Evolutionary conservation across 192 early-diverging fungal genomes (phyloP).

Genomic region (Thamnidium elegans): DNA sequence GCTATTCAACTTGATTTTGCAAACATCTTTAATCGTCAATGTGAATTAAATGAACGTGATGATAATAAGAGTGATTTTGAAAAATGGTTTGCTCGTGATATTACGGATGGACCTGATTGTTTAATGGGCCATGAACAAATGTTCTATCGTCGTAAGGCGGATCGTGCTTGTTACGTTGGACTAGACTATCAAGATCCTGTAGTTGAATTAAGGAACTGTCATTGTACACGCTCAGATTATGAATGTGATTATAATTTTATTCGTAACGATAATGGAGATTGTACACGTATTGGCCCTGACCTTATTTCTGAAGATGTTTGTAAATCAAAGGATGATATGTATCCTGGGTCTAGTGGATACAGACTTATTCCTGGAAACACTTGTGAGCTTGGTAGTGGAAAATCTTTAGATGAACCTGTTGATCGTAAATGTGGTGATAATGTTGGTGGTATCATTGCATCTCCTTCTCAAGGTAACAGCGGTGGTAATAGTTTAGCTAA

Average conservation of each 20-base stretch:
- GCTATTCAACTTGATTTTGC: slow-evolving; percentile 75
- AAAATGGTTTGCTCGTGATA: slow-evolving; percentile 62
- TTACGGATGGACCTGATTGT: slow-evolving; percentile 63
- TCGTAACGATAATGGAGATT: slow-evolving; percentile 45
- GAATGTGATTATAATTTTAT: slow-evolving; percentile 92
- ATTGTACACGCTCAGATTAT: slow-evolving; percentile 80
- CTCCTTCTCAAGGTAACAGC: slow-evolving; percentile 21
- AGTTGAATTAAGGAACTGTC: slow-evolving; percentile 60
- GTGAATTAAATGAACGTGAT: slow-evolving; percentile 59
- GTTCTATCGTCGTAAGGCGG: slow-evolving; percentile 74
- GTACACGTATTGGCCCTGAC: slow-evolving; percentile 55
- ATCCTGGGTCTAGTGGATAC: slow-evolving; percentile 74
- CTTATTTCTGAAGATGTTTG: slow-evolving; percentile 64
- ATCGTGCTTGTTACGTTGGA: slow-evolving; percentile 75
- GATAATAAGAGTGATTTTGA: slow-evolving; percentile 67
- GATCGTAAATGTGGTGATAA: slow-evolving; percentile 37
- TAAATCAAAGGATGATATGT: slow-evolving; percentile 56
- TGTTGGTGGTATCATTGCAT: slow-evolving; percentile 14
- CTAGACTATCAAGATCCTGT: slow-evolving; percentile 54
- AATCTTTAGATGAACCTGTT: slow-evolving; percentile 53
- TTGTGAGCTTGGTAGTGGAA: slow-evolving; percentile 51
- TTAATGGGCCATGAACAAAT: slow-evolving; percentile 76
- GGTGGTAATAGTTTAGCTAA: slow-evolving; percentile 23
- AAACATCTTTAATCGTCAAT: slow-evolving; percentile 57
- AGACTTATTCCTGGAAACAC: slow-evolving; percentile 83